A percentile compares a stretch with the other conserved stretches of the same genome.
Evolutionary conservation across 2,329 filamentous ascomycete species (phyloP).

Genomic region (Verruconis gallopava): DNA sequence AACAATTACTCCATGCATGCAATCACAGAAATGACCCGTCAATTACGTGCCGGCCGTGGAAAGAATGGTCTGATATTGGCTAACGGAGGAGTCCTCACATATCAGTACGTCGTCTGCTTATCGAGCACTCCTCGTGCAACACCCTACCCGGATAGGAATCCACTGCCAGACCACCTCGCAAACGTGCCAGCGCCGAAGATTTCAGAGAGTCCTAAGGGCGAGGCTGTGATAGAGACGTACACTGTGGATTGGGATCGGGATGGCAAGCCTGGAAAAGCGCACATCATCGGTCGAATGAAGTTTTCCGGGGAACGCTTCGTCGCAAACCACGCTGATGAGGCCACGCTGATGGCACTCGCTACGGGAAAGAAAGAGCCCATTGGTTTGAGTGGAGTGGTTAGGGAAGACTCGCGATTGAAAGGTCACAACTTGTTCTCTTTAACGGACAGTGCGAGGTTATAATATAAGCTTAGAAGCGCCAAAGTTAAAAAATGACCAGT

Average conservation of each 20-base stretch:
- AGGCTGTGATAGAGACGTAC: constrained; percentile 44
- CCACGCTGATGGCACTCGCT: constrained; percentile 33
- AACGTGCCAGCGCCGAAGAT: constrained; percentile 29
- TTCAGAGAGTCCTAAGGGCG: constrained; percentile 34
- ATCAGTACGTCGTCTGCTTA: constrained; percentile 50
- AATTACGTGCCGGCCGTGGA: constrained; percentile 34
- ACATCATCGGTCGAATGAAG: constrained; percentile 40
- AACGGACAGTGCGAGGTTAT: not conserved
- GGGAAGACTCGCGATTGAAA: not conserved
- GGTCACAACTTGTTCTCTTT: constrained; percentile 4
- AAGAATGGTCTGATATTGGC: constrained; percentile 47
- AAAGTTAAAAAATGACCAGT: not conserved
- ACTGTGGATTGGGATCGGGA: constrained; percentile 44
- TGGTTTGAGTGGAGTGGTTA: constrained; percentile 35
- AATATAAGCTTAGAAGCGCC: not conserved
- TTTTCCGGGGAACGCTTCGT: constrained; percentile 37
- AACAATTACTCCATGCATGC: constrained; percentile 59
- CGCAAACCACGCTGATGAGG: constrained; percentile 42
- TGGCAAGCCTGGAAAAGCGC: constrained; percentile 34
- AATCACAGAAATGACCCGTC: constrained; percentile 28
- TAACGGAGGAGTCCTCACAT: constrained; percentile 53
- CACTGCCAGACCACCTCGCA: constrained; percentile 30
- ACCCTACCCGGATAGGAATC: constrained; percentile 35
- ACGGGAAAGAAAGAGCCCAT: constrained; percentile 34
- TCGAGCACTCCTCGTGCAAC: constrained; percentile 32